phyloP scores from a whole-genome alignment of 495 filamentous ascomycete species.

The Hyaloscypha finlandica region DNA sequence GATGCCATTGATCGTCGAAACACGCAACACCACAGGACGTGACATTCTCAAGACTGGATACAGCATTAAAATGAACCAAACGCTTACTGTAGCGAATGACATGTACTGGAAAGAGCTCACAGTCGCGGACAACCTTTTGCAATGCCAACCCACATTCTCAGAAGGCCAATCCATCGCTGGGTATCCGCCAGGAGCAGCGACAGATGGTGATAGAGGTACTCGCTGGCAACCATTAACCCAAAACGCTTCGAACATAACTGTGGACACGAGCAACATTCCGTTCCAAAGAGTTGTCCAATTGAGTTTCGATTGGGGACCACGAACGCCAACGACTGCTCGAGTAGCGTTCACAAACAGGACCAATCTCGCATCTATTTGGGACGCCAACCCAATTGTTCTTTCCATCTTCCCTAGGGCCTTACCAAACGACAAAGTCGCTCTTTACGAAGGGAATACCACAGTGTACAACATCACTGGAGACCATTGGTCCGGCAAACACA shows the following conservation, averaged over 20 bases:
- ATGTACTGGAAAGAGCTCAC: conserved; percentile 42
- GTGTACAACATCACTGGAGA: not conserved
- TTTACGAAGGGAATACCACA: conserved; percentile 10
- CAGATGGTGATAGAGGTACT: conserved; percentile 68
- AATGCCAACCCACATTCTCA: conserved; percentile 61
- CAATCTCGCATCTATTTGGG: not conserved
- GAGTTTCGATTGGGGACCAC: conserved; percentile 66
- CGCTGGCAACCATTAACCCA: conserved; percentile 64
- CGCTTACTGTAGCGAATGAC: conserved; percentile 60
- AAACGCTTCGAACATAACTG: conserved; percentile 47
- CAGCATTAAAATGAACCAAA: conserved; percentile 46
- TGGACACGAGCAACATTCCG: conserved; percentile 37
- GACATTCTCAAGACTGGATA: conserved; percentile 37
- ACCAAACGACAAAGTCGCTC: not conserved
- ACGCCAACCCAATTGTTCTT: conserved; percentile 1
- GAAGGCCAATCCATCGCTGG: conserved; percentile 53
- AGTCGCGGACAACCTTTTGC: conserved; percentile 59
- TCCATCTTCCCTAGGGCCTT: not conserved
- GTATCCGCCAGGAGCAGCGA: conserved; percentile 68
- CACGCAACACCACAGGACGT: conserved; percentile 17
- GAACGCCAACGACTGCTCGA: conserved; percentile 55
- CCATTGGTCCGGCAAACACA: conserved; percentile 35
- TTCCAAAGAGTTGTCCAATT: conserved; percentile 51
- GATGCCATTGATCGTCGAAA: conserved; percentile 54
- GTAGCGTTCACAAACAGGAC: conserved; percentile 54